Evolutionary conservation across 768 basidiomycete genomes (phyloP).

Genomic region (Mycena epipterygia): DNA sequence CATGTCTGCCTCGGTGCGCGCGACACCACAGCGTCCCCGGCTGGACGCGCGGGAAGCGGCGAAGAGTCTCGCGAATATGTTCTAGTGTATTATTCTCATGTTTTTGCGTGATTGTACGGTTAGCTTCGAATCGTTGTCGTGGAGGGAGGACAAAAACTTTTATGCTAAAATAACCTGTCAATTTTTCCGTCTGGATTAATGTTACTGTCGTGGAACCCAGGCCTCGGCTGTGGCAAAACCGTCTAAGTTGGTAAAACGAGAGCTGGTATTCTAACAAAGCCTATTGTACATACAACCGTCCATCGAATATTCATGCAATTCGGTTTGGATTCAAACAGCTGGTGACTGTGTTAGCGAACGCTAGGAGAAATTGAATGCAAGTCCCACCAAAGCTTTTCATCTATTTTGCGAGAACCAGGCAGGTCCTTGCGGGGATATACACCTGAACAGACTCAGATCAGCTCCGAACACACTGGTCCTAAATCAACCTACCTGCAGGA

Average conservation of each 20-base stretch:
- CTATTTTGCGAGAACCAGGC: constrained; percentile 71
- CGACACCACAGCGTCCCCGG: constrained; percentile 78
- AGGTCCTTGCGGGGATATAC: constrained; percentile 78
- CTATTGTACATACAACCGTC: constrained; percentile 29
- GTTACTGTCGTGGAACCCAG: no score
- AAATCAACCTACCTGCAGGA: constrained; percentile 77
- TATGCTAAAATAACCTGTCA: constrained; percentile 25
- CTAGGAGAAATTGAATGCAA: not conserved
- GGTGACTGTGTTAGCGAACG: not conserved
- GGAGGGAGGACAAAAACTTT: constrained; percentile 7
- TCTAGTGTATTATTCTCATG: constrained; percentile 56
- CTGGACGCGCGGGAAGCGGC: constrained; percentile 90
- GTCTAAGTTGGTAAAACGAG: constrained; percentile 1
- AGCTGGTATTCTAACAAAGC: constrained; percentile 9
- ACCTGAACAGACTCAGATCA: constrained; percentile 58
- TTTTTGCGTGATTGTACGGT: constrained; percentile 17
- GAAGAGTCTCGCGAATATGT: constrained; percentile 92
- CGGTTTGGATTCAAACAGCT: constrained; percentile 18
- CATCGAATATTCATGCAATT: constrained; percentile 16
- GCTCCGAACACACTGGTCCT: not conserved
- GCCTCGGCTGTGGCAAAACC: no score
- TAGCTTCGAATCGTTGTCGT: constrained; percentile 3
- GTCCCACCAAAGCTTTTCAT: constrained; percentile 4
- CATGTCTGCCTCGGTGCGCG: constrained; percentile 82
- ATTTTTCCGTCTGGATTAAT: constrained; percentile 19